A percentile compares a stretch with the other conserved stretches of the same genome.
Evolutionary conservation across 2,329 filamentous ascomycete species (phyloP).

Genomic region (Ophiostoma australiae): DNA sequence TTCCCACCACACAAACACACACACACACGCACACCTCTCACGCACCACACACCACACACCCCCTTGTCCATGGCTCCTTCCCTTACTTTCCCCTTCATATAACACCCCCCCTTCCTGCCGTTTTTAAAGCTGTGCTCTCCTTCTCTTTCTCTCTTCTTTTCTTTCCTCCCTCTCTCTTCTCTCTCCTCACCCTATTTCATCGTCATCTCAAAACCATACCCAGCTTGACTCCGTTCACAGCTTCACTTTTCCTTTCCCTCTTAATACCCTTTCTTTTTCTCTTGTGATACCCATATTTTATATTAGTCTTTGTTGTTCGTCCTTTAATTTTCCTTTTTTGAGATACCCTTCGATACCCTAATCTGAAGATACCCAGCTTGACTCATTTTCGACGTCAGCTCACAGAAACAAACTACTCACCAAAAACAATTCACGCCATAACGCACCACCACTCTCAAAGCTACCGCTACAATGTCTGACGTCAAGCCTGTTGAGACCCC

Average conservation of each 20-base stretch:
- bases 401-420: neutral
- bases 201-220: constrained; percentile 22
- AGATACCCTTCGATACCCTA: constrained; percentile 29
- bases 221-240: constrained; percentile 33
- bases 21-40: constrained; percentile 5
- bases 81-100: constrained; percentile 25
- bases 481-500: constrained; percentile 36
- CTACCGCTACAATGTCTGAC: constrained; percentile 23
- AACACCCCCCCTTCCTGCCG: constrained; percentile 24
- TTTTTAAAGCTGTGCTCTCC: constrained; percentile 25
- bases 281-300: constrained; percentile 34
- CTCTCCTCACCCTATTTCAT: constrained; percentile 22
- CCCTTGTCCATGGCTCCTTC: constrained; percentile 25
- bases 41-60: constrained; percentile 3
- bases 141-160: constrained; percentile 25
- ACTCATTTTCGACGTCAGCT: constrained; percentile 1
- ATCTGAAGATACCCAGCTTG: constrained; percentile 26
- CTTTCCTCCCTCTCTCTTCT: constrained; percentile 21
- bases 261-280: constrained; percentile 32
- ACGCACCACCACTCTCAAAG: neutral
- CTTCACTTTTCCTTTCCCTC: constrained; percentile 18
- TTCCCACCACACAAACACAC: constrained; percentile 12
- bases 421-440: constrained; percentile 14
- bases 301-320: constrained; percentile 25
- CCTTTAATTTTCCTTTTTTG: constrained; percentile 35